Evolutionary conservation across 352 stramenopile species (phyloP), one percentile per base, ranked within the genome.

Genomic region (Phytophthora cryptogea): DNA sequence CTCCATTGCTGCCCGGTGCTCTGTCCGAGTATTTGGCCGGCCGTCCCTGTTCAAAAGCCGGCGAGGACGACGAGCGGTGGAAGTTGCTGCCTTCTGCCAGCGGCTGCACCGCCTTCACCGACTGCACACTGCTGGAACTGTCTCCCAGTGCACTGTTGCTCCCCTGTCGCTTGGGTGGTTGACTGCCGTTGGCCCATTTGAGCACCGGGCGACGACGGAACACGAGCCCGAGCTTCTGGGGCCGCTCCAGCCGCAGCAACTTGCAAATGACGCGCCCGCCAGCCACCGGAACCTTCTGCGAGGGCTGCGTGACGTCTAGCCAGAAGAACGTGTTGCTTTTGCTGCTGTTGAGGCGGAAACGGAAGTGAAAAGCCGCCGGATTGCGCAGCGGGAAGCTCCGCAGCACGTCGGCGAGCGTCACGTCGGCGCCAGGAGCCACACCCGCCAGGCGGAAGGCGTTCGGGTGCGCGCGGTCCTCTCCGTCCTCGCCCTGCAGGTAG

Each of bases 401-500:
- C 27, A 88, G 54, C 43, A 94, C 74, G 59, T 94, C 83, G 2
- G 59, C 76, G 20, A 94, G 81, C 47, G 83, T 94, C 37, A 92
- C 70, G 49, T 89, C 81, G 14, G 63, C 39, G 16, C 61, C 54
- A 35, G 59, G 50, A 37, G 49, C 48, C 37, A 67, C 42, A 28
- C 43, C 47, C 3, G 66, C 16, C 39, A 76, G 43, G 17, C 74
- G 74, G 70, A 92, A 94, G 27, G 86, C 86, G 50, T 94, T 94
- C 31, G 86, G 86, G 60, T 94, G 86, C 42, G 78, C 78, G 32
- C 84, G 78, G 51, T 94, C 86, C 62, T 94, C 86, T 13, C 86
- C 86, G 50, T 94, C 86, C 64, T 94, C 86, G 13, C 83, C 86
- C 69, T 94, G 86, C 63, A 94, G 81, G 63, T 92, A 92, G 79